A percentile compares a stretch with the other conserved stretches of the same genome.
phyloP scores from a whole-genome alignment of 345 rosid genomes.

The Carallia brachiata region DNA sequence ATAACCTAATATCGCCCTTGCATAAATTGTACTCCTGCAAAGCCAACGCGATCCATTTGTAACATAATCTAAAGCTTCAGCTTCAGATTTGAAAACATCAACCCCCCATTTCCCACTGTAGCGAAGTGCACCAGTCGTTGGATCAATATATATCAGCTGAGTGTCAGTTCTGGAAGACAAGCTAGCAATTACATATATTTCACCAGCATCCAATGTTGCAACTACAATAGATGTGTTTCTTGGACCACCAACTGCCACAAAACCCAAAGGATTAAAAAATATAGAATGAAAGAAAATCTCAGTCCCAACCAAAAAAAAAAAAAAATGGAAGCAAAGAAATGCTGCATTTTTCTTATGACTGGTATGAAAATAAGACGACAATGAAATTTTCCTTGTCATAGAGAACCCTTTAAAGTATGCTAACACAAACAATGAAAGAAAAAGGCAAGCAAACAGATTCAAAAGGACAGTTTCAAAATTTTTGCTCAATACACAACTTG shows the following conservation, averaged over 20 bases:
- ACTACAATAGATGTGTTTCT: slow-evolving; percentile 71
- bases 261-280: neutral
- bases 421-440: too few species aligned
- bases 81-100: slow-evolving; percentile 69
- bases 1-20: slow-evolving; percentile 79
- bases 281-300: neutral
- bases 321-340: too few species aligned
- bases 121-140: slow-evolving; percentile 72
- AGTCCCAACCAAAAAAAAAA: too few species aligned
- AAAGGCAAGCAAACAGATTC: too few species aligned
- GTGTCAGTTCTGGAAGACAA: slow-evolving; percentile 62
- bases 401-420: too few species aligned
- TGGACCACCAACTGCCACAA: slow-evolving; percentile 52
- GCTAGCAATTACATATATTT: slow-evolving; percentile 70
- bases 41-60: slow-evolving; percentile 62
- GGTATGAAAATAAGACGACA: too few species aligned
- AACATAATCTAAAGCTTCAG: slow-evolving; percentile 71
- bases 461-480: too few species aligned
- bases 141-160: slow-evolving; percentile 82
- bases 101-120: slow-evolving; percentile 66
- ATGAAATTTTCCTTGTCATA: too few species aligned
- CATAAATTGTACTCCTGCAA: slow-evolving; percentile 46
- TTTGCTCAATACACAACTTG: too few species aligned
- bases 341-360: too few species aligned
- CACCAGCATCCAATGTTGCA: slow-evolving; percentile 64